Evolutionary conservation across 2,329 filamentous ascomycete species (phyloP), one percentile per base, ranked within the genome.

Genomic region (Aureobasidium leucospermi): DNA sequence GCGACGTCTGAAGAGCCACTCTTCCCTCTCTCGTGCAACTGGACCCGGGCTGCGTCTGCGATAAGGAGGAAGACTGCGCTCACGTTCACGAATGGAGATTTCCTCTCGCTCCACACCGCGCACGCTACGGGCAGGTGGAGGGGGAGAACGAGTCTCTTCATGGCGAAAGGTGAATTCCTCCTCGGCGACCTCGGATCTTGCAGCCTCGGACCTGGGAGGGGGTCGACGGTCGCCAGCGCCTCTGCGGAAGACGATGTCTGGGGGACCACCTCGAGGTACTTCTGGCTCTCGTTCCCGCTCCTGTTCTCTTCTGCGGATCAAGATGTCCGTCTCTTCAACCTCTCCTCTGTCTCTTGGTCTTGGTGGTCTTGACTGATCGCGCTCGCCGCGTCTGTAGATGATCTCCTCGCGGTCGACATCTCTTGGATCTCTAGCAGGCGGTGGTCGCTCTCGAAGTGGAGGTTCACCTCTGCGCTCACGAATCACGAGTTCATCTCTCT

Each of bases 401-500:
- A 67, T 60, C 29, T 68, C 67, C 34, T 67, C 65, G 15, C 63
- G 60, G 41, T 63, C 60, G 28, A 65, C 7, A 10, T 63, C 60
- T 57, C 57, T 63, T 49, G 47, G 47, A 49, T 58, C 59, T 56
- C 52, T 64, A 56, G 34, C 15, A 34, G 62, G 55, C 32, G 64
- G 60, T 66, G 67, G 49, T 64, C 51, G 39, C 31, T 52, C 47
- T 31, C 58, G 16, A 13, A 66, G 65, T 16, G 43, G 55, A 36
- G 66, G 66, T 23, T 67, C 66, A 23, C 61, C 62, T 41, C 67
- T 64, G 19, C 67, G 65, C 52, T 71, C 68, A n/a, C 67, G 64
- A 57, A 76, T 71, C 28, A 73, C 70, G 58, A 75, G 70, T 58
- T 74, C 71, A 56, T 76, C 74, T 61, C 75, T 70, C 62, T 77